phyloP scores from a whole-genome alignment of 441 rosid species.

The Populus trichocarpa region DNA sequence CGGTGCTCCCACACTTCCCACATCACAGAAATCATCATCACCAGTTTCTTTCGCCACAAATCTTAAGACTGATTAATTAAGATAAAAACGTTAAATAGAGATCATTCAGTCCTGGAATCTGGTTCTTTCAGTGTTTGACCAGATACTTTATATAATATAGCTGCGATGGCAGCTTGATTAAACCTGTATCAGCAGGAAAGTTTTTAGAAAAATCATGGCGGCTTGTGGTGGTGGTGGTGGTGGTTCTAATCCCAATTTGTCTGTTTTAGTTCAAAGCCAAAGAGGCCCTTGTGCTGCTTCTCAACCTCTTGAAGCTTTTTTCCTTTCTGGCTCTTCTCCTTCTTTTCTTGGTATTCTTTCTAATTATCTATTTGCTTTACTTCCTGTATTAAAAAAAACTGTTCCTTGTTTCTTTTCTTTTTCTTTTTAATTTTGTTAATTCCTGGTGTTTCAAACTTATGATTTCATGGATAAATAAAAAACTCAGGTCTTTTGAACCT shows the following conservation, averaged over 20 bases:
- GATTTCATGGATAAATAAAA: neutral
- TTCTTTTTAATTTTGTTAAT: neutral
- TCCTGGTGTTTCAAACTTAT: neutral
- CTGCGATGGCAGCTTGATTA: conserved; percentile 21
- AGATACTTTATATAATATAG: neutral
- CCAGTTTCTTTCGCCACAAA: conserved; percentile 81
- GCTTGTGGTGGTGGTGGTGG: conserved; percentile 5
- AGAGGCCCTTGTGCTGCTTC: conserved; percentile 30
- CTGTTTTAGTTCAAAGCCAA: conserved; percentile 40
- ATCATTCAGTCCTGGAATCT: neutral
- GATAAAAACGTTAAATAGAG: neutral
- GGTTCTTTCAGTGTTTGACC: conserved; percentile 2
- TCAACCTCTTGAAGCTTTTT: conserved; percentile 38
- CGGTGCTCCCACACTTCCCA: conserved; percentile 64
- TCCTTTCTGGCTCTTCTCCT: conserved; percentile 47
- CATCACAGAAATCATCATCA: conserved; percentile 72
- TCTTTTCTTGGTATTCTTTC: conserved; percentile 42
- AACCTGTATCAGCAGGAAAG: conserved; percentile 1
- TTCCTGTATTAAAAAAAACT: neutral
- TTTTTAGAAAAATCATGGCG: conserved; percentile 33
- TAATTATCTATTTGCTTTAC: neutral
- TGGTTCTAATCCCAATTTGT: conserved; percentile 29
- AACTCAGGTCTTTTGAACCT: neutral
- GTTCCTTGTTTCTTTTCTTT: neutral
- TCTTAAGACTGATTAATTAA: conserved; percentile 4